phyloP scores from a whole-genome alignment of 768 basidiomycete genomes.

The Coprinellus micaceus region DNA sequence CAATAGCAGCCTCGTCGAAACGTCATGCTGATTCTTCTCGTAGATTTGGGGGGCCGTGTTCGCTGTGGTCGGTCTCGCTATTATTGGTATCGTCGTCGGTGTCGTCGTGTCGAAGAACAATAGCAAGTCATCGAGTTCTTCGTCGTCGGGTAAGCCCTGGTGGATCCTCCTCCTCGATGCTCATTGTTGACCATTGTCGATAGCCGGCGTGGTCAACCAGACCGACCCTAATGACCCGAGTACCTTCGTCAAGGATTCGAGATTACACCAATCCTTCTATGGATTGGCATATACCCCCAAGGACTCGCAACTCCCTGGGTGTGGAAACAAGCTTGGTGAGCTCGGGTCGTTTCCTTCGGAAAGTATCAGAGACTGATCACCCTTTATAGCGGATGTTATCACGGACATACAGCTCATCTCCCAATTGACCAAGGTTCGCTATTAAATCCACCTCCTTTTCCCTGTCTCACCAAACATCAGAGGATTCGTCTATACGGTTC shows the following conservation, averaged over 20 bases:
- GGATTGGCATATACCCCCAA: slow-evolving; percentile 85
- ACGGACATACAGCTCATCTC: slow-evolving; percentile 79
- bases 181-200: too few relatives aligned
- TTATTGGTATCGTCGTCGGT: slow-evolving; percentile 50
- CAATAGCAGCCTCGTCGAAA: not conserved
- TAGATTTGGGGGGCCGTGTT: slow-evolving; percentile 50
- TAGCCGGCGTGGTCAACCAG: slow-evolving; percentile 19
- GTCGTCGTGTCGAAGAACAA: slow-evolving; percentile 50
- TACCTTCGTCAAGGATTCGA: slow-evolving; percentile 65
- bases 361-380: not conserved
- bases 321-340: slow-evolving; percentile 51
- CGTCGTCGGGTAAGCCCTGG: not conserved
- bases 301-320: slow-evolving; percentile 67
- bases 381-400: slow-evolving; percentile 50
- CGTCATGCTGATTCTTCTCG: not conserved
- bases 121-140: slow-evolving; percentile 22
- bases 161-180: not conserved
- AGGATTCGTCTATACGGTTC: slow-evolving; percentile 82
- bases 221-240: slow-evolving; percentile 66
- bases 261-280: slow-evolving; percentile 73
- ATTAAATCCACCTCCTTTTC: not conserved
- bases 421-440: slow-evolving; percentile 65
- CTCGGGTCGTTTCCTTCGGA: slow-evolving; percentile 3
- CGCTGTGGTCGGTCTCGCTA: slow-evolving; percentile 35
- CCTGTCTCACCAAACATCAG: too few relatives aligned